Base-by-base conservation (phyloP, 495 filamentous ascomycete species). In the Hypoxylon subgilvum region DNA sequence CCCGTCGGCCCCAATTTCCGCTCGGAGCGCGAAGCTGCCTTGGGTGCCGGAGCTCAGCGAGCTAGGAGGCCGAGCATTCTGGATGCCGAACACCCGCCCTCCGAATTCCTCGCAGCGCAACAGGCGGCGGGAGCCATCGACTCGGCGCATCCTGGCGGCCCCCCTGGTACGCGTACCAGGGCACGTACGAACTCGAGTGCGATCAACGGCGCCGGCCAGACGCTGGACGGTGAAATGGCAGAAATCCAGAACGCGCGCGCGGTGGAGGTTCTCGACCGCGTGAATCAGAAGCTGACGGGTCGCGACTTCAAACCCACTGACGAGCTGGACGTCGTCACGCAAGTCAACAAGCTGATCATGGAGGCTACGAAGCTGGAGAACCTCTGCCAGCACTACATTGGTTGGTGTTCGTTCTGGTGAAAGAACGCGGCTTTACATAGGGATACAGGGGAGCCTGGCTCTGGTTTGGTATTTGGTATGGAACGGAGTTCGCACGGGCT, bases 351-450 rank as follows among this genome's bases (percentile, higher is more conserved):
- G 73, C 74, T 97, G 65, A 88, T 97, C 55, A 86, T 86, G 27
- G 93, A 99, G 74, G 95, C 95, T 14, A 97, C 94, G 4, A 97
- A 90, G 63, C 79, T 97, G 38, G 95, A 97, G 79, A 97, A 97
- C 74, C 80, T 99, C 52, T 97, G 95, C 69, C 94, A 97, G 76
- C 94, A 97, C 76, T 99, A 97, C 73, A 97, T 97, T 54, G 94
- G 93, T 47, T 95, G 91, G 91, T 96, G 91, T 72, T 92, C 88
- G 74, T 95, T 93, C 80, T 93, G 90, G 89, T 95, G 73, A 41
- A 10, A 31, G n/a, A 31, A 17, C 16, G 27, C 23, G 21, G 19
- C 2, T 31, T 14, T 9, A 14, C 13, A 19, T 23, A 34, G 7
- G 16, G 16, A 6, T n/a, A 31, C 17, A 22, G n/a, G 30, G 13